Evolutionary conservation across 2,329 filamentous ascomycete genomes (phyloP), one percentile per base, ranked within the genome.

Genomic region (Cercospora zeina): DNA sequence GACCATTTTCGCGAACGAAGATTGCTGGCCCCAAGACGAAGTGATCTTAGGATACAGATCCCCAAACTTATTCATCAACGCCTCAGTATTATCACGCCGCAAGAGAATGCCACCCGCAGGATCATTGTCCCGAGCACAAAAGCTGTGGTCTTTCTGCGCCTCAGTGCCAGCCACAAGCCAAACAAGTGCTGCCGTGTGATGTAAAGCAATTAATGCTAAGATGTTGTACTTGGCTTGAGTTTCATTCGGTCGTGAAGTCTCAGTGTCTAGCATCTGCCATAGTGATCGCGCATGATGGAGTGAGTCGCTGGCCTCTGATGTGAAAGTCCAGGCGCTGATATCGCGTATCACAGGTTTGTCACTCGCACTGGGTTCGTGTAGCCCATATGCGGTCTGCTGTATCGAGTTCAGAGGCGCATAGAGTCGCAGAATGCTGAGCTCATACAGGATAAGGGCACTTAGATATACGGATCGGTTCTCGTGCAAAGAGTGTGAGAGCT

Each of bases 211-310:
- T 4, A 50, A 16, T 30, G 47, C 47, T 50, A 50, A 50, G 47
- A 50, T 50, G n/a, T 50, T 50, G 47, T 31, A 50, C 21, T 50
- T 50, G 7, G 47, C 47, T 10, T 50, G 47, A 8, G 19, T 50
- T 1, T 31, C 8, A 11, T 2, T 24, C 1, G 24, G 11, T 50
- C 47, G 10, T 16, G 47, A 50, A 50, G 47, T 30, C 30, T 50
- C 47, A 27, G 47, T 50, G 21, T 50, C 47, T n/a, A 50, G 47
- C 47, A 27, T 50, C 21, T 50, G 47, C 47, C 47, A 50, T n/a
- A 50, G n/a, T 8, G 8, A 19, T 27, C 47, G 21, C 13, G 47
- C 47, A 50, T 50, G 47, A 30, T 50, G 47, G 27, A 50, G n/a
- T 1, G 47, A 19, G 27, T 50, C 47, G 24, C 47, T 30, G 47